Conservation (phyloP, 2,329 filamentous ascomycete species). For the Boeremia lycopersici region DNA sequence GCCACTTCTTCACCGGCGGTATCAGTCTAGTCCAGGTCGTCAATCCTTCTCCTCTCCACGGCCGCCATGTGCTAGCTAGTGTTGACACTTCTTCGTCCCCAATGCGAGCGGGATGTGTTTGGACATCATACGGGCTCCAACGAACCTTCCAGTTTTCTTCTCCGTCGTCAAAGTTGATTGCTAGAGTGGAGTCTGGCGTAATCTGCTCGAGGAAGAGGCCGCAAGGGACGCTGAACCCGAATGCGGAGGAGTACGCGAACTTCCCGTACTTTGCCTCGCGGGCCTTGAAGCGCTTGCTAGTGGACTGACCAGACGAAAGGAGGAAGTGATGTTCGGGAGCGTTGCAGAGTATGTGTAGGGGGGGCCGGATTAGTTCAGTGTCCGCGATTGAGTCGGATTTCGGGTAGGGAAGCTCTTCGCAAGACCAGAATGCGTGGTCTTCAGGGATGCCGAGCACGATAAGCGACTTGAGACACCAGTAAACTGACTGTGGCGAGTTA, state of each 20-base stretch:
- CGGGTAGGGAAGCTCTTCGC: conserved; percentile 43
- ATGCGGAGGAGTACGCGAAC: conserved; percentile 53
- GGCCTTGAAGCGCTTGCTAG: conserved; percentile 19
- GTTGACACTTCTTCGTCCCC: neutral
- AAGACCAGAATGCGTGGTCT: conserved; percentile 52
- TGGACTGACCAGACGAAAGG: conserved; percentile 21
- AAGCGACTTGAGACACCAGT: conserved; percentile 58
- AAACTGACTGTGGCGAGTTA: conserved; percentile 59
- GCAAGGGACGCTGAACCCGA: conserved; percentile 54
- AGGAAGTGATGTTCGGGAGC: conserved; percentile 21
- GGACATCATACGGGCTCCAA: conserved; percentile 26
- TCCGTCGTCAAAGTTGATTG: conserved; percentile 21
- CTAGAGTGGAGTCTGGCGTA: conserved; percentile 34
- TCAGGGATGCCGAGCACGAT: conserved; percentile 45
- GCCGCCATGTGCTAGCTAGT: conserved; percentile 17
- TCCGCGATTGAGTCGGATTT: conserved; percentile 8
- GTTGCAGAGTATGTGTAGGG: conserved; percentile 53
- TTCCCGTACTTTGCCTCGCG: conserved; percentile 28
- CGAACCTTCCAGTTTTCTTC: conserved; percentile 24
- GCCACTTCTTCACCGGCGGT: conserved; percentile 11
- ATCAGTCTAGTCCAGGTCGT: conserved; percentile 15
- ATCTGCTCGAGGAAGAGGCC: conserved; percentile 43
- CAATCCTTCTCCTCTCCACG: conserved; percentile 14
- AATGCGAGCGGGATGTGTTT: neutral
- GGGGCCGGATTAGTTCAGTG: conserved; percentile 22